phyloP scores from a whole-genome alignment of 2,329 filamentous ascomycete species.

The Claviceps sorghi region DNA sequence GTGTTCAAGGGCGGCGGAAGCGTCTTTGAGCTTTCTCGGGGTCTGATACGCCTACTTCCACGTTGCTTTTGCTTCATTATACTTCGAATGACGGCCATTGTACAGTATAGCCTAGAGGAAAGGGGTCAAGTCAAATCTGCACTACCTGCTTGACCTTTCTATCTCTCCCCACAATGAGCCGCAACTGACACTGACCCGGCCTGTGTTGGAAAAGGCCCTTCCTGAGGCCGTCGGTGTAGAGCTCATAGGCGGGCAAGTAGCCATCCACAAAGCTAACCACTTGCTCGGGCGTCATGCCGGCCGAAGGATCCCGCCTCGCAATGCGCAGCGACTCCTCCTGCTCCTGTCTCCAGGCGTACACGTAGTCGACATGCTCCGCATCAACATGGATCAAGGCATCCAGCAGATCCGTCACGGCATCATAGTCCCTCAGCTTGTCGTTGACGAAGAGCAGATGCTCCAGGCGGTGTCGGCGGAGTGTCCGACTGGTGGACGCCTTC shows the following conservation, averaged over 20 bases:
- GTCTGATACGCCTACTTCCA: background rate
- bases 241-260: slow-evolving; percentile 59
- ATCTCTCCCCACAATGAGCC: slow-evolving; percentile 45
- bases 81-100: background rate
- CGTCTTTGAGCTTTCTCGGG: background rate
- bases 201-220: slow-evolving; percentile 38
- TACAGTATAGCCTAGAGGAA: background rate
- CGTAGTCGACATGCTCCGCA: slow-evolving; percentile 56
- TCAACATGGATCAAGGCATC: slow-evolving; percentile 47
- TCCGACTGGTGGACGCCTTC: slow-evolving; percentile 33
- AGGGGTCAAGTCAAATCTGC: background rate
- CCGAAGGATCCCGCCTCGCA: slow-evolving; percentile 38
- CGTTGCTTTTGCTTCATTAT: slow-evolving; percentile 5
- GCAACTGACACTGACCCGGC: slow-evolving; percentile 38
- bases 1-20: background rate
- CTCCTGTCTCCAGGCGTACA: slow-evolving; percentile 73
- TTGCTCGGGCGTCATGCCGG: slow-evolving; percentile 70
- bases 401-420: slow-evolving; percentile 33
- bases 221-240: slow-evolving; percentile 47
- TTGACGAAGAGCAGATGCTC: slow-evolving; percentile 38
- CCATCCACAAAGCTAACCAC: slow-evolving; percentile 59
- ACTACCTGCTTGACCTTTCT: slow-evolving; percentile 30
- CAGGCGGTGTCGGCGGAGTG: slow-evolving; percentile 30
- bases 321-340: slow-evolving; percentile 60
- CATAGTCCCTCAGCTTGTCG: slow-evolving; percentile 30